Conservation (phyloP, 257 asterid species). For the Anisodus tanguticus region DNA sequence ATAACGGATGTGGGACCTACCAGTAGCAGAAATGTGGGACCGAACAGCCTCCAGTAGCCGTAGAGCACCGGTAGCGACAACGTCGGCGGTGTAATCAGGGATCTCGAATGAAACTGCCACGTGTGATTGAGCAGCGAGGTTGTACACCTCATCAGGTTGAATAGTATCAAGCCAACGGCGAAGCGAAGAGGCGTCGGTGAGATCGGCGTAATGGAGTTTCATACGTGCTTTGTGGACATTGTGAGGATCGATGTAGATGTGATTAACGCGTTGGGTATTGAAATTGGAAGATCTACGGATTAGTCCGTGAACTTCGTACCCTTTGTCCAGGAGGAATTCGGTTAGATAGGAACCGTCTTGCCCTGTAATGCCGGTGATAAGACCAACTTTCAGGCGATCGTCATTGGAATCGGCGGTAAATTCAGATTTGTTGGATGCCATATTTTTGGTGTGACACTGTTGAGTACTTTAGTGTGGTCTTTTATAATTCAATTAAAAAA, state of each 20-base stretch:
- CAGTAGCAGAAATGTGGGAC: slow-evolving; percentile 78
- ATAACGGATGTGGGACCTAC: slow-evolving; percentile 72
- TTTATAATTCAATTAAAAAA: too few relatives aligned
- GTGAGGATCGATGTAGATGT: slow-evolving; percentile 98
- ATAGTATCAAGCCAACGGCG: slow-evolving; percentile 92
- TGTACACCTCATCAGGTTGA: slow-evolving; percentile 92
- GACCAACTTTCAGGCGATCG: slow-evolving; percentile 55
- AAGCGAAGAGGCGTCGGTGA: slow-evolving; percentile 92
- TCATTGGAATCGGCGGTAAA: slow-evolving; percentile 41
- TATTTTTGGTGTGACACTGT: neutral
- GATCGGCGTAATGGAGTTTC: slow-evolving; percentile 98
- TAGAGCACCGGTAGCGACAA: slow-evolving; percentile 94
- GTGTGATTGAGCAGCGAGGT: slow-evolving; percentile 99
- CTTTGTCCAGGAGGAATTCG: slow-evolving; percentile 80
- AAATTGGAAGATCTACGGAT: slow-evolving; percentile 95
- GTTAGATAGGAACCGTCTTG: slow-evolving; percentile 97
- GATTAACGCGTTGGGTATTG: slow-evolving; percentile 95
- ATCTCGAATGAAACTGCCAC: slow-evolving; percentile 97
- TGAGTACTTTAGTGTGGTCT: too few relatives aligned
- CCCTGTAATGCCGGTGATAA: slow-evolving; percentile 97
- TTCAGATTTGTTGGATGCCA: slow-evolving; percentile 38
- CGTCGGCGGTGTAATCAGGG: slow-evolving; percentile 98
- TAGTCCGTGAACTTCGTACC: slow-evolving; percentile 90
- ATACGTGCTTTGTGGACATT: slow-evolving; percentile 76
- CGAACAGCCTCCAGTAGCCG: slow-evolving; percentile 94